Evolutionary conservation across 2,329 filamentous ascomycete genomes (phyloP).

Genomic region (Trichoderma citrinoviride): DNA sequence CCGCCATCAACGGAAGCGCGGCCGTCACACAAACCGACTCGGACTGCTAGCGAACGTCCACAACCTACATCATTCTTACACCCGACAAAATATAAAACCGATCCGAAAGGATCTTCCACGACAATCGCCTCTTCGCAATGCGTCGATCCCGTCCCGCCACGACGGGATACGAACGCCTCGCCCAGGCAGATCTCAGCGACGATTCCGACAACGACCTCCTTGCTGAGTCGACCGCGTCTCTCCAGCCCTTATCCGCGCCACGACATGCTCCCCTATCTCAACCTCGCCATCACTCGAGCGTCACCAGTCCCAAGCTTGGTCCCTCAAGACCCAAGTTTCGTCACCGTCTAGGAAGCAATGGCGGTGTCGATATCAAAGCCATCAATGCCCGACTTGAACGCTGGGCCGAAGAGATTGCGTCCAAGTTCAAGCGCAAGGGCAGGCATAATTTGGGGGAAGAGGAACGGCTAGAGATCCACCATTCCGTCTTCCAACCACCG

Average conservation of each 20-base stretch:
- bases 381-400: constrained; percentile 93
- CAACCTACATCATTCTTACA: neutral
- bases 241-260: constrained; percentile 57
- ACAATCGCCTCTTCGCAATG: constrained; percentile 46
- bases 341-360: constrained; percentile 62
- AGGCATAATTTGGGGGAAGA: constrained; percentile 72
- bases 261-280: constrained; percentile 64
- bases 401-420: constrained; percentile 97
- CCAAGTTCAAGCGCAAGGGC: constrained; percentile 88
- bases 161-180: constrained; percentile 81
- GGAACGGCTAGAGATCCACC: constrained; percentile 89
- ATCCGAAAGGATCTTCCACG: neutral
- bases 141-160: constrained; percentile 66
- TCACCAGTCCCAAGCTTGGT: constrained; percentile 52
- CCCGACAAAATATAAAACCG: neutral
- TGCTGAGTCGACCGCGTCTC: constrained; percentile 52
- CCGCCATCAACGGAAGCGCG: neutral
- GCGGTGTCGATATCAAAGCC: constrained; percentile 94
- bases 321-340: constrained; percentile 43
- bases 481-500: constrained; percentile 93
- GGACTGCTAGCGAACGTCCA: neutral
- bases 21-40: neutral
- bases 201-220: constrained; percentile 65
- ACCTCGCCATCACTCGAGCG: constrained; percentile 58
- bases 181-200: constrained; percentile 76